phyloP scores from a whole-genome alignment of 2,329 filamentous ascomycete species.

The Pseudocercospora musae region DNA sequence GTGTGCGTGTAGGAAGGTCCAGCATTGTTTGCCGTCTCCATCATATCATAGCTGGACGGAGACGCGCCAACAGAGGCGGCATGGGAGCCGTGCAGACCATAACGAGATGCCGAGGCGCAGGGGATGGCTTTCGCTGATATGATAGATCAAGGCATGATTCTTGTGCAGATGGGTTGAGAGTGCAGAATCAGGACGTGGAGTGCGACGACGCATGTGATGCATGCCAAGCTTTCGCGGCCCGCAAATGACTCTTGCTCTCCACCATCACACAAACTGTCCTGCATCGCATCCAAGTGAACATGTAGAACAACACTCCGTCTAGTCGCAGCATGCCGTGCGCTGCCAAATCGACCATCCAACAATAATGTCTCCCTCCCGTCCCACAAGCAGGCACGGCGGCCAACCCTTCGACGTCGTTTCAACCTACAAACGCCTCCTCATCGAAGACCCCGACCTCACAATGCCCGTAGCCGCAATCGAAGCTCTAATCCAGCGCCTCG shows the following conservation, averaged over 20 bases:
- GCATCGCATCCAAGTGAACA: not conserved
- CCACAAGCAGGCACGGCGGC: slow-evolving; percentile 2
- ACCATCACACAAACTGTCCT: not conserved
- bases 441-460: slow-evolving; percentile 75
- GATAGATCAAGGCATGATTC: too few relatives aligned
- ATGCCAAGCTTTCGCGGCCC: not conserved
- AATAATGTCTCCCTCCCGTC: not conserved
- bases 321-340: slow-evolving; percentile 6
- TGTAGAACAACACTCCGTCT: slow-evolving; percentile 3
- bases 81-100: too few relatives aligned
- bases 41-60: too few relatives aligned
- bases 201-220: not conserved
- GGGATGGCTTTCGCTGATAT: too few relatives aligned
- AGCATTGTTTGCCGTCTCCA: too few relatives aligned
- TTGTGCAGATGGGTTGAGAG: too few relatives aligned
- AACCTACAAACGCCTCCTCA: slow-evolving; percentile 62
- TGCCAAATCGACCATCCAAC: not conserved
- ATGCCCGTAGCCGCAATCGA: slow-evolving; percentile 96
- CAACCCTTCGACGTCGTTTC: slow-evolving; percentile 54
- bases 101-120: too few relatives aligned
- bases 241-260: not conserved
- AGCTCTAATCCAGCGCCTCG: slow-evolving; percentile 81
- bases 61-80: too few relatives aligned
- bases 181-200: too few relatives aligned
- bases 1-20: too few relatives aligned